Evolutionary conservation across 1,284 basidiomycete genomes (phyloP), one percentile per base, ranked within the genome.

Genomic region (Apiotrichum gracile): DNA sequence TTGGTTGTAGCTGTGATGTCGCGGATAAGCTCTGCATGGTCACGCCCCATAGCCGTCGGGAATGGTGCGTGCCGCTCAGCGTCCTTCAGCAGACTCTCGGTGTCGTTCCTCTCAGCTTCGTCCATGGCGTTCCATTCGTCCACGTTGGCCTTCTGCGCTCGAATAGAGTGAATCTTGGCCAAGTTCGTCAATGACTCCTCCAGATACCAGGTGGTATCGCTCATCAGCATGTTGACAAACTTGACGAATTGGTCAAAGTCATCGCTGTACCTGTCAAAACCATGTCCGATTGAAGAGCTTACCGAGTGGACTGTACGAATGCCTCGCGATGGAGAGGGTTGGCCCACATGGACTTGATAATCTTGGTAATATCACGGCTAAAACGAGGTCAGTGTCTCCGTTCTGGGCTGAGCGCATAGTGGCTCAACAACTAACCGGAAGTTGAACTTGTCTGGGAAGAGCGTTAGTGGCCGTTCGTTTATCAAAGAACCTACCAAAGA

Each of bases 191-290:
- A 79, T 5, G 92, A 94, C 68, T 99, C 96, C 70, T 98, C 94
- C 78, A 99, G 85, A 57, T 98, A 85, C 75, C 92, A 98, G 1
- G 96, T 98, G 42, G 96, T 92, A 68, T 99, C 96, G 80, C 97
- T 97, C 81, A 98, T 97, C 82, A 98, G 87, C 64, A 97, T 80
- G 75, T 99, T 98, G 76, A 92, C 84, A 73, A 99, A 98, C 50
- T 88, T 86, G 57, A 97, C 86, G 69, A 96, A 96, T 70, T 88
- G 87, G 61, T 94, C 89, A 51, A 87, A 85, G 65, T 91, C 83
- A 66, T 88, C 82, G 54, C 88, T 92, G 58, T 35, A 47, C 35
- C 31, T 31, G 48, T 10, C 58, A 46, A 29, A n/a, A 12, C 24
- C 14, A 9, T 5, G 8, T 12, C 16, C 14, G 22, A n/a, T 9